Evolutionary conservation across 306 rosid species (phyloP), one percentile per base, ranked within the genome.

Genomic region (Corylus americana): DNA sequence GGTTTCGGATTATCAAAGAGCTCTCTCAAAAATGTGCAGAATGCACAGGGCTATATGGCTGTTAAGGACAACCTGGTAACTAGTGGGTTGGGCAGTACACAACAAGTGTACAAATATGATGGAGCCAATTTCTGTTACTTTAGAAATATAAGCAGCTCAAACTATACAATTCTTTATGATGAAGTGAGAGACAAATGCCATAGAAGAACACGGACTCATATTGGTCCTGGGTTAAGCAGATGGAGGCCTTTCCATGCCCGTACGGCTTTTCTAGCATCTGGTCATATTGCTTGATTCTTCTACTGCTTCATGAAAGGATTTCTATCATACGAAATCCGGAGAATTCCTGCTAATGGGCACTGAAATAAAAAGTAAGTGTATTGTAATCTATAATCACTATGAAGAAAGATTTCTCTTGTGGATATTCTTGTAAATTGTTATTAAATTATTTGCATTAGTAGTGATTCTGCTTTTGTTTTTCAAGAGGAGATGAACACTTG

Each of bases 141-240:
- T 4, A 87, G 98, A 87, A 88, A 88, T 82, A 79, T 93, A 25
- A 93, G 96, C 76, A 86, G 96, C 87, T 89, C 92, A 64, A 88
- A 95, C 83, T 93, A 84, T 80, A 89, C 95, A 22, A 87, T 92
- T 77, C 87, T 91, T 10, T 82, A 89, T 55, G 99, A 95, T 81
- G n/a, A 76, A 80, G 89, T 84, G 37, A 79, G 64, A 39, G 35
- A 77, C 59, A 73, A 58, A 2, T 96, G 99, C 87, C 55, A 29
- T 67, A 76, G 70, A 70, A 80, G 70, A 79, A 57, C 31, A 6
- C 73, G 48, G 27, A 58, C 85, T 69, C 35, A 18, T 49, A 17
- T 22, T 31, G 81, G 77, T 81, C 29, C 73, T 78, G 64, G 85
- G 11, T 70, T 81, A 74, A 3, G 79, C 64, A 83, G 53, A 74